Conservation (phyloP, 495 filamentous ascomycete genomes). For the Extremus antarcticus region DNA sequence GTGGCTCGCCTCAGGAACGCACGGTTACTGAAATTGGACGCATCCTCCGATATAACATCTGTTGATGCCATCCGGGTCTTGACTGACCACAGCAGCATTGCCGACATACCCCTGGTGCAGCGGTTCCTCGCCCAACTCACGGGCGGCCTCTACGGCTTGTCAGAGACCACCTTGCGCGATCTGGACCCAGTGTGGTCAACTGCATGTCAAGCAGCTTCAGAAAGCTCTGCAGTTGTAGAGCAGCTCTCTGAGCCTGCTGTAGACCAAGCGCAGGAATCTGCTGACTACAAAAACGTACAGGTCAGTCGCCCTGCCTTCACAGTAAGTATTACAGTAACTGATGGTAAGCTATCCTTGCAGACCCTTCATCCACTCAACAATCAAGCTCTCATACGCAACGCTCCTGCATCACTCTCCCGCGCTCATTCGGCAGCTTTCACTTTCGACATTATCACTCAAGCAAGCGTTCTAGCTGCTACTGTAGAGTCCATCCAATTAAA, state of each 20-base stretch:
- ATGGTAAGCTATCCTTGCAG: conserved; percentile 33
- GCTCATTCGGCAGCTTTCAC: neutral
- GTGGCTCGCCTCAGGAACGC: conserved; percentile 6
- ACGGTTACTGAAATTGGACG: neutral
- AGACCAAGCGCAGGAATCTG: conserved; percentile 9
- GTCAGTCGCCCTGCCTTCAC: conserved; percentile 39
- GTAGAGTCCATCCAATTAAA: neutral
- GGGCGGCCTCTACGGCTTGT: conserved; percentile 15
- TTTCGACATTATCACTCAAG: neutral
- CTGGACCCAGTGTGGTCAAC: neutral
- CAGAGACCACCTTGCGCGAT: neutral
- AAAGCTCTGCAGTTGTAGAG: neutral
- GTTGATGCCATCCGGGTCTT: neutral
- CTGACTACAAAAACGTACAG: conserved; percentile 33
- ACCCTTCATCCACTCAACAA: conserved; percentile 57
- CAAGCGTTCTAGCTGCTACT: neutral
- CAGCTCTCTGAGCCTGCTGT: neutral
- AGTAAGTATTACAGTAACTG: conserved; percentile 18
- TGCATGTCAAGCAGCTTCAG: neutral
- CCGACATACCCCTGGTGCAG: conserved; percentile 39
- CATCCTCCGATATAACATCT: no score
- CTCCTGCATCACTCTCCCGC: conserved; percentile 6
- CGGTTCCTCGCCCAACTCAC: conserved; percentile 27
- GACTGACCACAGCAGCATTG: conserved; percentile 38
- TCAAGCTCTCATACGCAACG: conserved; percentile 37